These are phyloP conservation scores for Kluyveromyces nonfermentans DNA, from an alignment of 805 yeast genomes.

Conservation along the genomic window DNA sequence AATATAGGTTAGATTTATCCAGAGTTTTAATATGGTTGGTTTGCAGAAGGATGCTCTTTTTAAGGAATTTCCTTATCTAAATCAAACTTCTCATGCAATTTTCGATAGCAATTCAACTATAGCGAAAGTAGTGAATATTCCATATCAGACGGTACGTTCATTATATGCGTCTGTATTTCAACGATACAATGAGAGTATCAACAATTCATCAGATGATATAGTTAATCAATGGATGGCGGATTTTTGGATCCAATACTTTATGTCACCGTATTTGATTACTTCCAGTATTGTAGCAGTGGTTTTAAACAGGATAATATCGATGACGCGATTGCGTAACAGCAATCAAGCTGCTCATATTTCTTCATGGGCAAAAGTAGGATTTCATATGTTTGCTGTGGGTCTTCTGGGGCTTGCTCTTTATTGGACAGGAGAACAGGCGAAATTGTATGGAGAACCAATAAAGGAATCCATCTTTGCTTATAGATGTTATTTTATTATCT, in stretches of 20 bases:
- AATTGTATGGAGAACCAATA: constrained; percentile 28
- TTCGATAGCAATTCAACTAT: constrained; percentile 6
- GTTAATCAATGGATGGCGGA: constrained; percentile 2
- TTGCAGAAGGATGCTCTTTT: constrained; percentile 1
- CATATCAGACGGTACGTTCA: constrained; percentile 14
- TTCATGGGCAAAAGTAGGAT: constrained; percentile 24
- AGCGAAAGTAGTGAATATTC: constrained; percentile 14
- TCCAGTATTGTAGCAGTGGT: constrained; percentile 52
- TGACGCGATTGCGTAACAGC: constrained; percentile 44
- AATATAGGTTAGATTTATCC: too few species aligned
- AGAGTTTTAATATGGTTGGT: not conserved
- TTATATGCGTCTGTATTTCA: constrained; percentile 13
- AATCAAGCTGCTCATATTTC: constrained; percentile 13
- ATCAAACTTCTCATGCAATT: constrained; percentile 14
- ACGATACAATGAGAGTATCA: constrained; percentile 12
- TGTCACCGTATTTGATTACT: constrained; percentile 40
- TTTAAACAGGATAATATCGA: constrained; percentile 47
- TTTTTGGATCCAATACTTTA: constrained; percentile 30
- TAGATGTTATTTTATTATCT: constrained; percentile 53
- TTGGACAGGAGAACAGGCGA: constrained; percentile 8
- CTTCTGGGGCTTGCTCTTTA: constrained; percentile 10
- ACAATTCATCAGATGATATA: not conserved
- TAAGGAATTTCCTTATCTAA: constrained; percentile 16
- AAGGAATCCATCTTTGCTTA: constrained; percentile 47
- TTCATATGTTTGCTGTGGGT: constrained; percentile 22